A percentile compares a stretch with the other conserved stretches of the same genome.
Evolutionary conservation across 1,139 yeast species (phyloP).

Genomic region (Zygotorulaspora mrakii): DNA sequence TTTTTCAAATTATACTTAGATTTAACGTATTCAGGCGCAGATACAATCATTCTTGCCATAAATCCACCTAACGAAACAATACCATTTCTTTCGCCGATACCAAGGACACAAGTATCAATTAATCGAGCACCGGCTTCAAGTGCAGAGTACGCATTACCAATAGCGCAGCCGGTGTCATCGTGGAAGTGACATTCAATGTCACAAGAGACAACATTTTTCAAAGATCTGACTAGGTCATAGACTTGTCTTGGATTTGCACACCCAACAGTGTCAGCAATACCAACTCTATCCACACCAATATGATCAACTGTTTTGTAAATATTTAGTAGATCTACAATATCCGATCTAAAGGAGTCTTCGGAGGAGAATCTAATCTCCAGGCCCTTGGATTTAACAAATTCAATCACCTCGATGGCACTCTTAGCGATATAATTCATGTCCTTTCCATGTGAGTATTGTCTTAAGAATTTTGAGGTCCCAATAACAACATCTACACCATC

Average conservation of each 20-base stretch:
- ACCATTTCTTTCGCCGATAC: slow-evolving; percentile 99
- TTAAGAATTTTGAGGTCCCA: slow-evolving; percentile 92
- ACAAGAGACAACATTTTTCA: slow-evolving; percentile 89
- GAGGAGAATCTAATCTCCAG: slow-evolving; percentile 95
- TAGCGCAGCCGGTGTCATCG: slow-evolving; percentile 98
- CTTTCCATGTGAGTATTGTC: slow-evolving; percentile 95
- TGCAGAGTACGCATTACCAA: slow-evolving; percentile 97
- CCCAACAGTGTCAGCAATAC: slow-evolving; percentile 98
- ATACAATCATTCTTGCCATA: slow-evolving; percentile 99
- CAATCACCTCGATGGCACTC: slow-evolving; percentile 93
- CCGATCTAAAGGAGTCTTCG: slow-evolving; percentile 97
- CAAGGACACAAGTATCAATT: slow-evolving; percentile 92
- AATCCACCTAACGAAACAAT: slow-evolving; percentile 96
- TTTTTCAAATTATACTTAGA: slow-evolving; percentile 94
- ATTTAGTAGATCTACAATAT: slow-evolving; percentile 88
- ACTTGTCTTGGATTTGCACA: slow-evolving; percentile 99
- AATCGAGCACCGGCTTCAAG: slow-evolving; percentile 96
- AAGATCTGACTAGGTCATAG: slow-evolving; percentile 89
- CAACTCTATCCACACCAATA: slow-evolving; percentile 97
- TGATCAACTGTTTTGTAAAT: slow-evolving; percentile 95
- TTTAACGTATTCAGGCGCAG: slow-evolving; percentile 93
- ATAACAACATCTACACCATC: slow-evolving; percentile 99
- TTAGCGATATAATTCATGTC: slow-evolving; percentile 98
- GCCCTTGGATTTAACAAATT: slow-evolving; percentile 94
- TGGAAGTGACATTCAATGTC: slow-evolving; percentile 99